Evolutionary conservation across 2,329 filamentous ascomycete species (phyloP).

Genomic region (Apiospora koreana): DNA sequence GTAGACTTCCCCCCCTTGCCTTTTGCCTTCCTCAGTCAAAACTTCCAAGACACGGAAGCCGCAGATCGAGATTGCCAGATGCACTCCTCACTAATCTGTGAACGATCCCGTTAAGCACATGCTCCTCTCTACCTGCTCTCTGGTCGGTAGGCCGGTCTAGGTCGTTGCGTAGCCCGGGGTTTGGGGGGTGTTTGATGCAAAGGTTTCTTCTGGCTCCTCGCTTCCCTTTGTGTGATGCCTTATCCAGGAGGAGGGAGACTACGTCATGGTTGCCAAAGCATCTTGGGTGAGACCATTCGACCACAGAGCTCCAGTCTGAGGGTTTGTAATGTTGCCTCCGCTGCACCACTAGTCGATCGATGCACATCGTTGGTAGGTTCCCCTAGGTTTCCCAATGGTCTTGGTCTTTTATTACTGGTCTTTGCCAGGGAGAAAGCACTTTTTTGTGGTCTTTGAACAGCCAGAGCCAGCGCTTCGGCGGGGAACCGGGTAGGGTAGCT

Average conservation of each 20-base stretch:
- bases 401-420: not conserved
- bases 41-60: not conserved
- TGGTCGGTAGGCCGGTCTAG: not conserved
- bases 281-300: not conserved
- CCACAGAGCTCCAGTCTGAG: not conserved
- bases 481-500: constrained; percentile 4
- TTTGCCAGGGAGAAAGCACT: not conserved
- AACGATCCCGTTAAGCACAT: not conserved
- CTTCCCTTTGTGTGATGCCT: constrained; percentile 5
- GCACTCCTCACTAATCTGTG: not conserved
- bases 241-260: not conserved
- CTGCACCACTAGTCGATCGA: not conserved
- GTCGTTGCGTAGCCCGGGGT: not conserved
- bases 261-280: not conserved
- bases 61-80: constrained; percentile 10
- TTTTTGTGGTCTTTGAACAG: not conserved
- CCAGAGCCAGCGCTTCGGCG: not conserved
- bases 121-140: not conserved
- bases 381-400: not conserved
- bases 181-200: not conserved
- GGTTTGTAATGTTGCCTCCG: not conserved
- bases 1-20: not conserved
- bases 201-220: not conserved
- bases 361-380: not conserved
- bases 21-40: not conserved